Percentiles rank a stretch among this genome's conserved stretches.
phyloP scores from a whole-genome alignment of 352 stramenopile species.

The Globisporangium iwayamae region DNA sequence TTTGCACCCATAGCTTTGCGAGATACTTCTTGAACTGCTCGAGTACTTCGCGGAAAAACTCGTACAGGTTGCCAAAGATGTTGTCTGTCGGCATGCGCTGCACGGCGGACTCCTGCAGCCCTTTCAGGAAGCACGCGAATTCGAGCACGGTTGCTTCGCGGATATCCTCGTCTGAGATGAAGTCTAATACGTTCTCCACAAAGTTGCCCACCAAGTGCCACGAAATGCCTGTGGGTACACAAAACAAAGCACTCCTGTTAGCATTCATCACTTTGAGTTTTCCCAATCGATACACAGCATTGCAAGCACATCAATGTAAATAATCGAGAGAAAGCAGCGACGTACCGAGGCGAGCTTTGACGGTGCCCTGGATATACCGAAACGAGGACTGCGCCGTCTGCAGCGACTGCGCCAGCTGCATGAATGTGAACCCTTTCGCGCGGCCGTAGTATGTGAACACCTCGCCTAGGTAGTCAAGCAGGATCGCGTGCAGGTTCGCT shows the following conservation, averaged over 20 bases:
- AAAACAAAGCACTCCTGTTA: not conserved
- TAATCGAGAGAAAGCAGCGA: not conserved
- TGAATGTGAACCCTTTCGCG: slow-evolving; percentile 46
- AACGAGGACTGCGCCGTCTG: slow-evolving; percentile 59
- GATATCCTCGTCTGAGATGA: slow-evolving; percentile 74
- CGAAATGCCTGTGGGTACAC: slow-evolving; percentile 30
- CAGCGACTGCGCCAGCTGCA: slow-evolving; percentile 50
- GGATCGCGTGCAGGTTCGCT: slow-evolving; percentile 34
- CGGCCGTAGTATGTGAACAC: slow-evolving; percentile 58
- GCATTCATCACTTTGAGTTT: too few species aligned
- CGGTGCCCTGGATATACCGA: slow-evolving; percentile 60
- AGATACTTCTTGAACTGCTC: slow-evolving; percentile 70
- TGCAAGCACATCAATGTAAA: too few species aligned
- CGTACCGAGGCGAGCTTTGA: slow-evolving; percentile 42
- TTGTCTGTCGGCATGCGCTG: slow-evolving; percentile 33
- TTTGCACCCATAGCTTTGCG: slow-evolving; percentile 50
- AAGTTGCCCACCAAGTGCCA: slow-evolving; percentile 59
- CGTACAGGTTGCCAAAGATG: slow-evolving; percentile 55
- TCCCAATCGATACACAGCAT: too few species aligned
- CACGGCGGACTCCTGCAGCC: slow-evolving; percentile 24
- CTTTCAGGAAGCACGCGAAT: slow-evolving; percentile 53
- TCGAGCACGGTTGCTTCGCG: slow-evolving; percentile 59
- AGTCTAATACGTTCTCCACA: slow-evolving; percentile 59
- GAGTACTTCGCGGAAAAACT: slow-evolving; percentile 63
- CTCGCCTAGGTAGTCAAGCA: slow-evolving; percentile 61